Evolutionary conservation across 208 protist genomes (phyloP).

Genomic region (Angomonas ambiguus): DNA sequence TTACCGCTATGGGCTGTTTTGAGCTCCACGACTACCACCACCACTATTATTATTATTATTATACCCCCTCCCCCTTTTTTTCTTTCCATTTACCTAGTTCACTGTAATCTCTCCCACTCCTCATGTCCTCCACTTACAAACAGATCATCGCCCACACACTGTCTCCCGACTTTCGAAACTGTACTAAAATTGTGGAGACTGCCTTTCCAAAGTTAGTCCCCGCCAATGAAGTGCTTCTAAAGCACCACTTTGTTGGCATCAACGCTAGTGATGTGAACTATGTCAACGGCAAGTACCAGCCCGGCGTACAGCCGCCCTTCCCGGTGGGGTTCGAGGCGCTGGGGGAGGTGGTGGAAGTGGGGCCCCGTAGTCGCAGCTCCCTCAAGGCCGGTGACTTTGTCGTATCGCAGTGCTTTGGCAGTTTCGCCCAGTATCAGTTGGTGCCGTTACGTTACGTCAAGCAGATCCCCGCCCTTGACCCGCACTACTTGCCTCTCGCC

Average conservation of each 20-base stretch:
- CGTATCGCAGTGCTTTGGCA: constrained; percentile 70
- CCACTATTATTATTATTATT: no score
- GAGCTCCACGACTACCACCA: not conserved
- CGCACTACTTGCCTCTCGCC: constrained; percentile 66
- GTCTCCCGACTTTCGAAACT: constrained; percentile 68
- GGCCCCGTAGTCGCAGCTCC: constrained; percentile 19
- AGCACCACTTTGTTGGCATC: constrained; percentile 76
- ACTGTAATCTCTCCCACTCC: no score
- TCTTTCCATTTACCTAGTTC: no score
- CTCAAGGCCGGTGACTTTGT: constrained; percentile 50
- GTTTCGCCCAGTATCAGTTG: constrained; percentile 75
- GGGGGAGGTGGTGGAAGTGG: constrained; percentile 64
- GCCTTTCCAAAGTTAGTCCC: constrained; percentile 35
- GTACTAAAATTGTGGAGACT: constrained; percentile 34
- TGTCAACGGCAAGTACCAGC: constrained; percentile 75
- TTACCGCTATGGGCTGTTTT: not conserved
- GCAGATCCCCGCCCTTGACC: constrained; percentile 35
- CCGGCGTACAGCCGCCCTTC: constrained; percentile 69
- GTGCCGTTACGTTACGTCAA: constrained; percentile 49
- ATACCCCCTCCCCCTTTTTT: not conserved
- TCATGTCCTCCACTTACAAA: constrained; percentile 22
- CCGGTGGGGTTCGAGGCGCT: constrained; percentile 84
- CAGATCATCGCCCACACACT: constrained; percentile 63
- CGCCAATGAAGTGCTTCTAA: constrained; percentile 67
- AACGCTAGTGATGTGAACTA: constrained; percentile 91